Conservation (phyloP, 495 filamentous ascomycete species). For the Tuber brumale region DNA sequence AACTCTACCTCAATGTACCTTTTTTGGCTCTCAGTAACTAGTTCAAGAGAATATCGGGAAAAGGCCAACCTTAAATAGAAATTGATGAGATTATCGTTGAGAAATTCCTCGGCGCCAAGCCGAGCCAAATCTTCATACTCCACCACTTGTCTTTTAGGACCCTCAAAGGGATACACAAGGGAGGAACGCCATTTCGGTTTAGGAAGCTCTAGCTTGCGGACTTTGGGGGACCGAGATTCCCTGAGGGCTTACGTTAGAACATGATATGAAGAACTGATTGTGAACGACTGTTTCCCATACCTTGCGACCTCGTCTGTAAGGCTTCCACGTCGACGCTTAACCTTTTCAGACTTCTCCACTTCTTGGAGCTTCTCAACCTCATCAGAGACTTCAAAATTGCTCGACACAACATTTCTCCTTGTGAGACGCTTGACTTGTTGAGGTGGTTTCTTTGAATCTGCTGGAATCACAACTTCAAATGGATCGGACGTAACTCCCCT, state of each 20-base stretch:
- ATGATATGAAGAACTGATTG: not conserved
- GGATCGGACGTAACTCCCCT: not conserved
- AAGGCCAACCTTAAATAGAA: slow-evolving; percentile 62
- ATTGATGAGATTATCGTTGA: slow-evolving; percentile 86
- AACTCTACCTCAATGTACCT: slow-evolving; percentile 61
- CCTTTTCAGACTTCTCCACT: not conserved
- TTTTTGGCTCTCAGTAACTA: slow-evolving; percentile 25
- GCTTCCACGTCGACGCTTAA: not conserved
- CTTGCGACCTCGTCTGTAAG: not conserved
- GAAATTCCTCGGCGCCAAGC: slow-evolving; percentile 72
- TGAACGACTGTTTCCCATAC: not conserved
- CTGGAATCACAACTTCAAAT: slow-evolving; percentile 1
- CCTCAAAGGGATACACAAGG: slow-evolving; percentile 62
- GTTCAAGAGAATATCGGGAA: not conserved
- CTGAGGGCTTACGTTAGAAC: not conserved
- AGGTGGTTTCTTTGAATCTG: not conserved
- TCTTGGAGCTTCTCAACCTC: not conserved
- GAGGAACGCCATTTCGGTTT: slow-evolving; percentile 42
- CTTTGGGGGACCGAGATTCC: slow-evolving; percentile 23
- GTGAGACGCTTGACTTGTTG: not conserved
- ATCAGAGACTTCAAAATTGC: not conserved
- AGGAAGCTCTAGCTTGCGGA: slow-evolving; percentile 31
- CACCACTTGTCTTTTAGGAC: slow-evolving; percentile 66
- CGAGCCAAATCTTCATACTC: slow-evolving; percentile 70
- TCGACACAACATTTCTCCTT: not conserved